A percentile compares a stretch with the other conserved stretches of the same genome.
Conservation (phyloP, 768 basidiomycete genomes). For the Suillus subluteus region DNA sequence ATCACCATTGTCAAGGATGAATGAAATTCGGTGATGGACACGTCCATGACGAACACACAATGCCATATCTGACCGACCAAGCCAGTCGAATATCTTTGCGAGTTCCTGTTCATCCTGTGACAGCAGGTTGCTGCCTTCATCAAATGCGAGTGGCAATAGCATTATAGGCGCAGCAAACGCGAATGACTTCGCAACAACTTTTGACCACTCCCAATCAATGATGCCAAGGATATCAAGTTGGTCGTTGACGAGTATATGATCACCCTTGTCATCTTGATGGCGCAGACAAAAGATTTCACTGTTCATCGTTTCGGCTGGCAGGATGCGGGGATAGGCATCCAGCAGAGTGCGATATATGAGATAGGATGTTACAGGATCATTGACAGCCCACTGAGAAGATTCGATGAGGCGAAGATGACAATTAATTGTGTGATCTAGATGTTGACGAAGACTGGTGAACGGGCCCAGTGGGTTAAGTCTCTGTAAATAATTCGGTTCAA, state of each 20-base stretch:
- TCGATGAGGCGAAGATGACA: background rate
- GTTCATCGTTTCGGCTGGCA: too few relatives aligned
- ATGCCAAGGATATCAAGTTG: slow-evolving; percentile 25
- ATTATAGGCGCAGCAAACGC: background rate
- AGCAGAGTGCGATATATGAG: slow-evolving; percentile 16
- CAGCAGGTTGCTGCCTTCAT: background rate
- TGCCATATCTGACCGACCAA: background rate
- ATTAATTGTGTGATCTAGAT: background rate
- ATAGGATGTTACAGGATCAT: slow-evolving; percentile 4
- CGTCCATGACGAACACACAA: too few relatives aligned
- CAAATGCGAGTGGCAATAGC: background rate
- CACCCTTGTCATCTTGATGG: slow-evolving; percentile 29
- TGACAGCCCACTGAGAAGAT: background rate
- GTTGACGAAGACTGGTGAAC: slow-evolving; percentile 1
- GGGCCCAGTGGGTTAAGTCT: background rate
- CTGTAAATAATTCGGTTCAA: background rate
- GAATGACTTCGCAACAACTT: background rate
- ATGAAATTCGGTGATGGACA: background rate
- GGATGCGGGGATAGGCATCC: slow-evolving; percentile 5
- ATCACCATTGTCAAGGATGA: background rate
- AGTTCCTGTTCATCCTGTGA: background rate
- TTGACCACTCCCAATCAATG: slow-evolving; percentile 37
- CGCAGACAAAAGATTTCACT: slow-evolving; percentile 24
- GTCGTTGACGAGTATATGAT: slow-evolving; percentile 31
- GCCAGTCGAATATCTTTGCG: background rate